Evolutionary conservation across 2,329 filamentous ascomycete genomes (phyloP).

Genomic region (Huntiella abstrusa): DNA sequence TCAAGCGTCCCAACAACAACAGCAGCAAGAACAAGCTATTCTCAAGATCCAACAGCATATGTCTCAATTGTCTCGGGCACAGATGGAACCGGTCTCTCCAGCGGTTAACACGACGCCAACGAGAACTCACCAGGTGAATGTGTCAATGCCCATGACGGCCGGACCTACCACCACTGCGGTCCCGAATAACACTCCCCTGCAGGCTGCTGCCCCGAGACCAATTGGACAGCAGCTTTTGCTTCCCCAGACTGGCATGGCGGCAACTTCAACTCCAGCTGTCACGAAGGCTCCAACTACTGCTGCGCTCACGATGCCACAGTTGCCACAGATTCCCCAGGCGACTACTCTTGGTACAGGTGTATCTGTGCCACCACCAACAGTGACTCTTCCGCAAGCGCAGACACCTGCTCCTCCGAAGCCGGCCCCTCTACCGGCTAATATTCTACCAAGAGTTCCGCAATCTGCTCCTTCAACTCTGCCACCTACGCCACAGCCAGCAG

Average conservation of each 20-base stretch:
- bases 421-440: neutral
- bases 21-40: conserved; percentile 7
- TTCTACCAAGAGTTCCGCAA: conserved; percentile 2
- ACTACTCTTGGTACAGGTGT: neutral
- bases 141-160: neutral
- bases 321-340: neutral
- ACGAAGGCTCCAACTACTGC: neutral
- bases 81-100: neutral
- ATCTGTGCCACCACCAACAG: neutral
- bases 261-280: neutral
- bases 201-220: neutral
- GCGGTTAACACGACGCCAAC: neutral
- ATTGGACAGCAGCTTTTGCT: conserved; percentile 4
- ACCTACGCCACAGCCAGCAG: neutral
- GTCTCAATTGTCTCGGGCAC: conserved; percentile 6
- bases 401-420: neutral
- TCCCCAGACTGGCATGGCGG: neutral
- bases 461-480: neutral
- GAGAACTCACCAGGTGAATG: neutral
- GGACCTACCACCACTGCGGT: neutral
- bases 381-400: neutral
- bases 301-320: neutral
- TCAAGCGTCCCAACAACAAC: conserved; percentile 1
- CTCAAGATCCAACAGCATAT: conserved; percentile 9
- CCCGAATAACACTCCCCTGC: no score